phyloP scores from a whole-genome alignment of 2,329 filamentous ascomycete genomes.

The Phyllosticta citrichinensis region DNA sequence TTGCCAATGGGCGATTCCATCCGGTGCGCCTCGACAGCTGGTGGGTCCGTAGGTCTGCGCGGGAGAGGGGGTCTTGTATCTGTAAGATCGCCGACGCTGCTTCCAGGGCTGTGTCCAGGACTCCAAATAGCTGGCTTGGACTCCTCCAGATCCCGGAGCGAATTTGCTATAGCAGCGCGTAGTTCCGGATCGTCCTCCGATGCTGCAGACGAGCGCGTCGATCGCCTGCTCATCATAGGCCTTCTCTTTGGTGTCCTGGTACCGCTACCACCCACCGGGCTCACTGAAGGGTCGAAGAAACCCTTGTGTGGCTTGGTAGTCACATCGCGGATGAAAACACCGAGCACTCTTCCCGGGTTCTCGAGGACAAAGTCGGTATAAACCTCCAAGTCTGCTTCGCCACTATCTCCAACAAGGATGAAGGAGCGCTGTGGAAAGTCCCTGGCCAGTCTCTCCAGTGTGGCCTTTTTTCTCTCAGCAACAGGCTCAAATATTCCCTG shows the following conservation, averaged over 20 bases:
- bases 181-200: conserved; percentile 37
- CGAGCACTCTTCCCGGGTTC: conserved; percentile 73
- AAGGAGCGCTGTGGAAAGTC: conserved; percentile 90
- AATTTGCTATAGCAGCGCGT: conserved; percentile 38
- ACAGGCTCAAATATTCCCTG: conserved; percentile 98
- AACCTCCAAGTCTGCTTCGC: conserved; percentile 92
- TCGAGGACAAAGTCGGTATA: conserved; percentile 87
- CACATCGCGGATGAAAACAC: conserved; percentile 90
- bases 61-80: conserved; percentile 27
- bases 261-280: conserved; percentile 23
- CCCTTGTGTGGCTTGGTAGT: conserved; percentile 64
- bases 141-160: conserved; percentile 34
- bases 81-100: conserved; percentile 26
- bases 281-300: conserved; percentile 64
- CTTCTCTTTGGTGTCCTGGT: conserved; percentile 17
- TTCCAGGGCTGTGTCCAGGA: conserved; percentile 22
- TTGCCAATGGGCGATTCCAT: conserved; percentile 22
- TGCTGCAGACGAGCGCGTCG: conserved; percentile 12
- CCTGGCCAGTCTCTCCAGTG: conserved; percentile 70
- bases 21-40: conserved; percentile 16
- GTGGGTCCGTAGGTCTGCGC: conserved; percentile 20
- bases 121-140: conserved; percentile 19
- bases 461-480: conserved; percentile 84
- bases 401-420: conserved; percentile 86
- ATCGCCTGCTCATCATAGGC: conserved; percentile 11